These are phyloP conservation scores for Silene noctiflora DNA, from an alignment of 179 eudicot species.

Conservation along the genomic window DNA sequence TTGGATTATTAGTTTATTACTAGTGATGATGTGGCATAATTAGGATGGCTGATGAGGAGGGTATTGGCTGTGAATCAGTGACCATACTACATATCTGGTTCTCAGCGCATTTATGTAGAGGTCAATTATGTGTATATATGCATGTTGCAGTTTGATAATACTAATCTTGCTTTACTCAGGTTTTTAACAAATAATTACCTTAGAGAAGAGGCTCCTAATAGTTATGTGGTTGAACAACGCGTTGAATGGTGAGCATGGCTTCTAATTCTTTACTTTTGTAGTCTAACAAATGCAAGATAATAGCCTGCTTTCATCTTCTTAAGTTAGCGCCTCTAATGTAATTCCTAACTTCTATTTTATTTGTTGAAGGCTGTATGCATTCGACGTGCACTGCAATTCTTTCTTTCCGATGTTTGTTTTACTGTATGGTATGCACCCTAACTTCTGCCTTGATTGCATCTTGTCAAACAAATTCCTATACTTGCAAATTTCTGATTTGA, in stretches of 20 bases:
- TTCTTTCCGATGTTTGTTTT: slow-evolving; percentile 92
- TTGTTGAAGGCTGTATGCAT: slow-evolving; percentile 86
- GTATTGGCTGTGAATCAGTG: background rate
- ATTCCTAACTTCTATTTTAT: slow-evolving; percentile 17
- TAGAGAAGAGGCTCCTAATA: slow-evolving; percentile 88
- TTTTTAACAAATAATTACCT: slow-evolving; percentile 90
- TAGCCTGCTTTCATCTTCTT: background rate
- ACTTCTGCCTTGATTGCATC: slow-evolving; percentile 3
- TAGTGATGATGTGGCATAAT: slow-evolving; percentile 1
- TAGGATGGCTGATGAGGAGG: background rate
- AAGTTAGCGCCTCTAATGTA: background rate
- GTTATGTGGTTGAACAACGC: slow-evolving; percentile 95
- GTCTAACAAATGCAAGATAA: background rate
- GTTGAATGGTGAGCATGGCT: slow-evolving; percentile 87
- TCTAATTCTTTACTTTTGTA: slow-evolving; percentile 6
- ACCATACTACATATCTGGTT: background rate
- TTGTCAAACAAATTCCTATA: background rate
- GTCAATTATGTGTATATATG: background rate
- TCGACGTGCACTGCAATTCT: slow-evolving; percentile 99
- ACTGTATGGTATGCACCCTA: slow-evolving; percentile 63
- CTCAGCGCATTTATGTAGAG: background rate
- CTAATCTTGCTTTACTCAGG: slow-evolving; percentile 39
- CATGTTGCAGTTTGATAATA: background rate
- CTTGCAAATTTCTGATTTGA: slow-evolving; percentile 6
- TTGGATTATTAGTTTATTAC: too few species aligned